A percentile compares a stretch with the other conserved stretches of the same genome.
Conservation (phyloP, 108 stramenopile genomes). For the Cyclostephanos invisitatus region DNA sequence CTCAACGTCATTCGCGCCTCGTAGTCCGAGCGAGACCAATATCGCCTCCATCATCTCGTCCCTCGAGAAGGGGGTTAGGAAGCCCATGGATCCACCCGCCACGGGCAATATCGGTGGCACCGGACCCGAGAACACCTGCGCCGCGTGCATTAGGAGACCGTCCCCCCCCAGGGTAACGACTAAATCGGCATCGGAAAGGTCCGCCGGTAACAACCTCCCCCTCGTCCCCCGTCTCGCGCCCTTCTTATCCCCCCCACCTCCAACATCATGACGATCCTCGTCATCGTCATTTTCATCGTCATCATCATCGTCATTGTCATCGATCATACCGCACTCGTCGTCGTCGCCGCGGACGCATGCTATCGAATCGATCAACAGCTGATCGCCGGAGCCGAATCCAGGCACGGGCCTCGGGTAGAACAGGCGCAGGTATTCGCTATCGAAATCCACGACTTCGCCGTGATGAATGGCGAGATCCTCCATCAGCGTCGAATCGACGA, state of each 20-base stretch:
- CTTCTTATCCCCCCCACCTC: conserved; percentile 16
- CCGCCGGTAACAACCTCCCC: conserved; percentile 10
- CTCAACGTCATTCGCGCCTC: not conserved
- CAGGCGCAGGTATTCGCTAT: conserved; percentile 57
- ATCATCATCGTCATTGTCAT: not conserved
- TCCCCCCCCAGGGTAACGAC: conserved; percentile 85
- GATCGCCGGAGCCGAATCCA: conserved; percentile 56
- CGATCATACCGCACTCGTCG: not conserved
- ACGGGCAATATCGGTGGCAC: conserved; percentile 89
- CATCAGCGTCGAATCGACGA: conserved; percentile 63
- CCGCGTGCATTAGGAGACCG: conserved; percentile 81
- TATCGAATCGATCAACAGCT: conserved; percentile 17
- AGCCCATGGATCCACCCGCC: conserved; percentile 92
- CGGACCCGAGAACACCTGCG: conserved; percentile 61
- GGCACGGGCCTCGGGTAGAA: conserved; percentile 68
- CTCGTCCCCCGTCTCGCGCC: too few relatives aligned
- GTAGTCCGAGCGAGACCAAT: conserved; percentile 64
- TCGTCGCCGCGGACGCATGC: not conserved
- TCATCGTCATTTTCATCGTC: not conserved
- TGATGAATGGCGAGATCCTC: conserved; percentile 60
- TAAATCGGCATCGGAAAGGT: conserved; percentile 59
- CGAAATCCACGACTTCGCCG: conserved; percentile 40
- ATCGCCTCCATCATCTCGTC: conserved; percentile 83
- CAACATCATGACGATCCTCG: not conserved
- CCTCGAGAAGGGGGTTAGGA: conserved; percentile 87